Evolutionary conservation across 2,329 filamentous ascomycete species (phyloP), one percentile per base, ranked within the genome.

Genomic region (Colletotrichum australisinense): DNA sequence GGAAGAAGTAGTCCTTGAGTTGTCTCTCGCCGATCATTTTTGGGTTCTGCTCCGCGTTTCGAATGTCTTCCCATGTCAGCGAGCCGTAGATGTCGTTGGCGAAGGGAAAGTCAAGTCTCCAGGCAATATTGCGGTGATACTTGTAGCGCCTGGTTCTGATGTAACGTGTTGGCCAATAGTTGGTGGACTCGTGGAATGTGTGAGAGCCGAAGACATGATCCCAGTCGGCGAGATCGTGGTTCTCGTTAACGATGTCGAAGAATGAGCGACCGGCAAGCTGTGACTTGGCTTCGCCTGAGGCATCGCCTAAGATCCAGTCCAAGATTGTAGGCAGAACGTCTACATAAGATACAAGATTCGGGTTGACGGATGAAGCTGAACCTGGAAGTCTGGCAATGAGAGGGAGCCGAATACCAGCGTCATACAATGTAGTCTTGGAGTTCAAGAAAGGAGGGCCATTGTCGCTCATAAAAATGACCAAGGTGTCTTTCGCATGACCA

Each of bases 371-470:
- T n/a, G 42, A 49, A n/a, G 7, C 42, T 49, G 42, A 7, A 4
- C 19, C 42, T 19, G 42, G 42, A 7, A 49, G 42, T n/a, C 16
- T 9, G 3, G 19, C 19, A 8, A 49, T 49, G 42, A 49, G 42
- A 49, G 42, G 42, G 4, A 49, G 42, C 7, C 42, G 42, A n/a
- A 49, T 49, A 1, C 42, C 42, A 19, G 42, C 42, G 64, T 88
- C 86, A 75, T 84, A 88, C 0, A 88, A 78, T 0, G 85, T 87
- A 0, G 86, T 88, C 76, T 87, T 87, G 9, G 86, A 87, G 76
- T 88, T 88, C 72, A 88, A 76, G 73, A 88, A 88, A 0, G 86
- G 86, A 1, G 85, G 80, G 0, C 86, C 86, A 52, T 88, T 88
- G 67, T 88, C 86, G 71, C 84, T 87, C 4, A 85, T 75, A 67